A percentile compares a stretch with the other conserved stretches of the same genome.
Conservation (phyloP, 1,139 yeast genomes). For the Candida tunisiensis region DNA sequence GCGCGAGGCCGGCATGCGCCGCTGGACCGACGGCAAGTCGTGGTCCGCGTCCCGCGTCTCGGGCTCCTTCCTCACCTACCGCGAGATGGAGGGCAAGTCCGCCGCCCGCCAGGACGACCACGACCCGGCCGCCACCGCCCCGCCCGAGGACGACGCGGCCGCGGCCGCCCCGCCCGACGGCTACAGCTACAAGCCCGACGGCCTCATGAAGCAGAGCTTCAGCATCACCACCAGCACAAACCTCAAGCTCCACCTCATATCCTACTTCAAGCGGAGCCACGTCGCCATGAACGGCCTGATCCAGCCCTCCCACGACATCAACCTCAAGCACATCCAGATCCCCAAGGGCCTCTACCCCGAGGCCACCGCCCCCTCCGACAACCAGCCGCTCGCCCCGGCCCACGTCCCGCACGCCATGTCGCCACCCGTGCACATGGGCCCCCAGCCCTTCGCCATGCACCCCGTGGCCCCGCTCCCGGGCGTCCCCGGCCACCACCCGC, state of each 20-base stretch:
- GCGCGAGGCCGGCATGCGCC: slow-evolving; percentile 48
- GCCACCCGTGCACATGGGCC: too few species aligned
- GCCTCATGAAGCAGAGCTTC: slow-evolving; percentile 42
- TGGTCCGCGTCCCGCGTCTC: slow-evolving; percentile 62
- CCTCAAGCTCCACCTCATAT: slow-evolving; percentile 37
- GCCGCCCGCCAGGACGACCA: not conserved
- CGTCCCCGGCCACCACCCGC: too few species aligned
- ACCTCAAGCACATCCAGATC: slow-evolving; percentile 19
- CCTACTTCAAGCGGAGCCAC: slow-evolving; percentile 27
- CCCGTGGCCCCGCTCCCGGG: too few species aligned
- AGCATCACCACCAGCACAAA: slow-evolving; percentile 32
- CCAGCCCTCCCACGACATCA: slow-evolving; percentile 26
- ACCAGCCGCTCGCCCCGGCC: slow-evolving; percentile 3
- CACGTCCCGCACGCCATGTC: too few species aligned
- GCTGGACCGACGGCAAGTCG: slow-evolving; percentile 61
- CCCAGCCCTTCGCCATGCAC: too few species aligned
- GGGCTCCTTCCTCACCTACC: slow-evolving; percentile 46
- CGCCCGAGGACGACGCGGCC: slow-evolving; percentile 3
- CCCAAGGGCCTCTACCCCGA: slow-evolving; percentile 27
- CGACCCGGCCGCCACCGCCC: slow-evolving; percentile 6
- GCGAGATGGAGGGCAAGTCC: slow-evolving; percentile 29
- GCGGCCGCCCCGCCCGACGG: slow-evolving; percentile 7
- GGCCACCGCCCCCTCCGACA: slow-evolving; percentile 6
- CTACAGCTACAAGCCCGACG: slow-evolving; percentile 25
- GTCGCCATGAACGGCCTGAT: slow-evolving; percentile 13